Evolutionary conservation across 805 yeast genomes (phyloP).

Genomic region (Sporopachydermia lactativora): DNA sequence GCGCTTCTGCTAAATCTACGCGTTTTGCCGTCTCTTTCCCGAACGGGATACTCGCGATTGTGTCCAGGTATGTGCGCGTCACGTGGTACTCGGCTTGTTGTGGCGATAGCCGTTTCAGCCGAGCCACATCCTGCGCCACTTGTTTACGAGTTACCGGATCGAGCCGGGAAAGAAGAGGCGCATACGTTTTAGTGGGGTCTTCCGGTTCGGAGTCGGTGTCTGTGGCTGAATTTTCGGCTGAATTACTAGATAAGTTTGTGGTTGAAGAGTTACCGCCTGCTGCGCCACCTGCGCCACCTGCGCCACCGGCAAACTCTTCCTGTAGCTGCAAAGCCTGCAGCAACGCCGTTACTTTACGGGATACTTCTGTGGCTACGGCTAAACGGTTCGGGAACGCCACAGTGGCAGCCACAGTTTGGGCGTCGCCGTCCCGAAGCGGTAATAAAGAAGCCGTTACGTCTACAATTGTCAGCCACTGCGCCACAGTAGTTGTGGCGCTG

Average conservation of each 20-base stretch:
- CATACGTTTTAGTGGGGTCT: background rate
- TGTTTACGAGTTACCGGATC: constrained; percentile 9
- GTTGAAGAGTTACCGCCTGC: too few relatives aligned
- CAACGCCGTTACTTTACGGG: background rate
- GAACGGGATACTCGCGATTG: constrained; percentile 27
- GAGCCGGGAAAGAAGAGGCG: background rate
- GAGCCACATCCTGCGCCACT: constrained; percentile 23
- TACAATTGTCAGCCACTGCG: background rate
- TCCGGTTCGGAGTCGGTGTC: background rate
- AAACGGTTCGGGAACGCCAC: background rate
- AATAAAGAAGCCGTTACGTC: background rate
- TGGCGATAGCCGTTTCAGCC: constrained; percentile 24
- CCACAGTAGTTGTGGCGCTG: background rate
- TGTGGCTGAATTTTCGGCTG: background rate
- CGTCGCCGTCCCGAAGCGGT: background rate
- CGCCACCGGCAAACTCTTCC: background rate
- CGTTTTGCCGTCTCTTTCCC: constrained; percentile 4
- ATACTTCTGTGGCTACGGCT: background rate
- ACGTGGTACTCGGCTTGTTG: constrained; percentile 28
- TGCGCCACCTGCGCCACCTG: background rate
- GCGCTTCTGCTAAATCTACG: constrained; percentile 35
- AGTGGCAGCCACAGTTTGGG: background rate
- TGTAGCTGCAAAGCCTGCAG: background rate
- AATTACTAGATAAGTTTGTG: too few relatives aligned
- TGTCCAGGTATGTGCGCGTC: constrained; percentile 25